Percentiles rank a stretch among this genome's conserved stretches.
These are phyloP conservation scores for Lipomyces mesembrius DNA, from an alignment of 805 yeast genomes.

Conservation along the genomic window DNA sequence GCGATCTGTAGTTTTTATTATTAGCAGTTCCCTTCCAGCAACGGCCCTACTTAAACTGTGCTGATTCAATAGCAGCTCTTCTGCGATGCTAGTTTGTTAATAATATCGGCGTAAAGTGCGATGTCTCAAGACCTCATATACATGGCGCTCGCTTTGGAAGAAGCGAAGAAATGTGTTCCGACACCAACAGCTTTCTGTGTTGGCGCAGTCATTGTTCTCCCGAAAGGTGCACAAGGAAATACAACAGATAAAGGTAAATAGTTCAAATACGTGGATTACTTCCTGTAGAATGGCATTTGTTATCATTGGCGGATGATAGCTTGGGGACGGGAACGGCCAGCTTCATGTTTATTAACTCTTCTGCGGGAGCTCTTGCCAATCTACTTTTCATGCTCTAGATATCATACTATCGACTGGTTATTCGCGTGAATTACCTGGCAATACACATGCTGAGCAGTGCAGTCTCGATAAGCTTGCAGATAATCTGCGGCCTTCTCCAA, in stretches of 20 bases:
- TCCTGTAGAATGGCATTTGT: background rate
- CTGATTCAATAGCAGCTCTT: too few species aligned
- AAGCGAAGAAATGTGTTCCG: conserved; percentile 80
- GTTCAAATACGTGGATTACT: background rate
- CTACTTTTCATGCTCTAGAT: conserved; percentile 52
- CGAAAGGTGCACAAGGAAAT: conserved; percentile 20
- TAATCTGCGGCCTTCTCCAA: conserved; percentile 49
- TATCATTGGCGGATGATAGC: background rate
- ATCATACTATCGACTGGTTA: conserved; percentile 77
- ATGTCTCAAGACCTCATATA: conserved; percentile 41
- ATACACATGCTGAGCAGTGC: conserved; percentile 97
- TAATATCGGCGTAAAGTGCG: background rate
- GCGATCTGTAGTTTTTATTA: too few species aligned
- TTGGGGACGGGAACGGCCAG: background rate
- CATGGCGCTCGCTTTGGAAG: conserved; percentile 77
- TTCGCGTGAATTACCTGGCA: conserved; percentile 89
- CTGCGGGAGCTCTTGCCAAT: background rate
- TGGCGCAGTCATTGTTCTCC: conserved; percentile 71
- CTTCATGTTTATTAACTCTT: background rate
- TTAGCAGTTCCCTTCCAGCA: too few species aligned
- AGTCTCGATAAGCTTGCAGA: conserved; percentile 72
- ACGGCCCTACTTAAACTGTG: too few species aligned
- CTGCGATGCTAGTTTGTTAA: background rate
- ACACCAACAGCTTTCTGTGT: conserved; percentile 89
- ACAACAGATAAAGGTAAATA: conserved; percentile 17